Percentiles rank a stretch among this genome's conserved stretches.
These are phyloP conservation scores for Malbranchea cinnamomea DNA, from an alignment of 2,329 filamentous ascomycete genomes.

Conservation along the genomic window DNA sequence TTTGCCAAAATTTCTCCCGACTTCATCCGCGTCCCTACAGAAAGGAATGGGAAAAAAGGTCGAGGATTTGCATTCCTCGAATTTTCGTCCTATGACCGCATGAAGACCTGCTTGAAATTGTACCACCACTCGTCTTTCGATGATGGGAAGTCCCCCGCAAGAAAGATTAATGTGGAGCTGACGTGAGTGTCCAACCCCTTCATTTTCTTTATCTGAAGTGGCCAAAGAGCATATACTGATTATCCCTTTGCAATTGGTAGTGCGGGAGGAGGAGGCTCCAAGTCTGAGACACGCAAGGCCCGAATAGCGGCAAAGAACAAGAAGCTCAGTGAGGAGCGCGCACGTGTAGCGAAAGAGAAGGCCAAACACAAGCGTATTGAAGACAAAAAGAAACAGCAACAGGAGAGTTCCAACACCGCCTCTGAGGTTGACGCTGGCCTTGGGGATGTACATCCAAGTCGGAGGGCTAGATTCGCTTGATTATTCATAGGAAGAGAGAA, in stretches of 20 bases:
- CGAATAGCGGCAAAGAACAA: slow-evolving; percentile 78
- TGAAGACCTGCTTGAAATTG: slow-evolving; percentile 83
- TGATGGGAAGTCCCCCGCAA: slow-evolving; percentile 37
- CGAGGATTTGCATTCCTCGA: slow-evolving; percentile 79
- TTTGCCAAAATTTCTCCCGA: slow-evolving; percentile 61
- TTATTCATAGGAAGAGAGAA: too few relatives aligned
- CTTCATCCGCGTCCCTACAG: slow-evolving; percentile 57
- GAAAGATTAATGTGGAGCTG: slow-evolving; percentile 85
- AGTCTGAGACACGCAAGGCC: slow-evolving; percentile 52
- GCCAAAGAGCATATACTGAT: slow-evolving; percentile 7
- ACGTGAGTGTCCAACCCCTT: slow-evolving; percentile 42
- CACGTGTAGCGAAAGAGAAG: slow-evolving; percentile 35
- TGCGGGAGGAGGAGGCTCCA: slow-evolving; percentile 69
- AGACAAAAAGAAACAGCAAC: slow-evolving; percentile 23
- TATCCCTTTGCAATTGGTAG: slow-evolving; percentile 27
- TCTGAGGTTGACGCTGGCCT: slow-evolving; percentile 1
- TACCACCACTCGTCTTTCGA: slow-evolving; percentile 76
- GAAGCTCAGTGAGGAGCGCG: slow-evolving; percentile 59
- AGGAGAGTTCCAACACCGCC: slow-evolving; percentile 11
- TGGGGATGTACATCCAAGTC: slow-evolving; percentile 8
- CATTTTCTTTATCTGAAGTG: slow-evolving; percentile 2
- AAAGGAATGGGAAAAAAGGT: slow-evolving; percentile 47
- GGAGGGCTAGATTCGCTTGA: slow-evolving; percentile 7
- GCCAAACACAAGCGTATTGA: slow-evolving; percentile 30
- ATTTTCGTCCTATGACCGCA: slow-evolving; percentile 70